Evolutionary conservation across 1,139 yeast genomes (phyloP).

Genomic region (Taiozyma sp.): DNA sequence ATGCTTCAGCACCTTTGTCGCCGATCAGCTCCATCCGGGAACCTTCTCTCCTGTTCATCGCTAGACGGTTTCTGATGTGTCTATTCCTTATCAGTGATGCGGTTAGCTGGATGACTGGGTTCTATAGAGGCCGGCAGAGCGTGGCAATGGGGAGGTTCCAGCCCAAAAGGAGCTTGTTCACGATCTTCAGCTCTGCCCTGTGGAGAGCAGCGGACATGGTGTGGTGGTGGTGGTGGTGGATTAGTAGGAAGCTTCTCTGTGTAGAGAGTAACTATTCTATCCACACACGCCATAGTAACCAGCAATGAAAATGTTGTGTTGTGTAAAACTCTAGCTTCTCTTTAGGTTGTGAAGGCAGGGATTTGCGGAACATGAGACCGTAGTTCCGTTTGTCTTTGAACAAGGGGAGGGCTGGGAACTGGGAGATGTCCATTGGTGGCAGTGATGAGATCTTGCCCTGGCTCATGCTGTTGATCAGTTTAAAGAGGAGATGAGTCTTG

Average conservation of each 20-base stretch:
- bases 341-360: not conserved
- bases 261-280: too few relatives aligned
- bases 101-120: not conserved
- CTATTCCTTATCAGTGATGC: not conserved
- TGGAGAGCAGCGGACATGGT: not conserved
- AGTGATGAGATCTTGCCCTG: not conserved
- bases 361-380: not conserved
- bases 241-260: too few relatives aligned
- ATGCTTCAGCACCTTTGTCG: not conserved
- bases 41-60: not conserved
- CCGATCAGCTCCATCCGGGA: not conserved
- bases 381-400: not conserved
- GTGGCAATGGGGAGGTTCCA: not conserved
- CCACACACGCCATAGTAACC: not conserved
- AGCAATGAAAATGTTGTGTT: not conserved
- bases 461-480: not conserved
- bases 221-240: too few relatives aligned
- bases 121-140: not conserved
- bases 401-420: not conserved
- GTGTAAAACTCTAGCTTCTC: not conserved
- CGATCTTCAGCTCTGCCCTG: not conserved
- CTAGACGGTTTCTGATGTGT: not conserved
- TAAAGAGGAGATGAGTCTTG: not conserved
- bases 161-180: not conserved
- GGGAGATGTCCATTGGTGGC: not conserved